phyloP scores from a whole-genome alignment of 352 stramenopile species.

The Pythium grandisporangium region DNA sequence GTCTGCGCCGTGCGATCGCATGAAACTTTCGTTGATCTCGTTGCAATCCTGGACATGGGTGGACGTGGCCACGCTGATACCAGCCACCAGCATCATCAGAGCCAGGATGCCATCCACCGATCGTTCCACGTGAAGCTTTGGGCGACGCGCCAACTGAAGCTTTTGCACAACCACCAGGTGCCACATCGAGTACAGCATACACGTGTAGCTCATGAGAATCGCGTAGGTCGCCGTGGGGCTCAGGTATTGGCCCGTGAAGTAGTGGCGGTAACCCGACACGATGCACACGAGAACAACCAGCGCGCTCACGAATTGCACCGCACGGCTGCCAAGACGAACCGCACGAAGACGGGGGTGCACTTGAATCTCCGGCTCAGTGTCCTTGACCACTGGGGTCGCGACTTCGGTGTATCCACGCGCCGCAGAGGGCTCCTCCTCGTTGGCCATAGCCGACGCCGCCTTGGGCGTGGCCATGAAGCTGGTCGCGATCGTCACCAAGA shows the following conservation, averaged over 20 bases:
- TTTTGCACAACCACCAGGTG: conserved; percentile 28
- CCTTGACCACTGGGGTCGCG: conserved; percentile 17
- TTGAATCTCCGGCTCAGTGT: background rate
- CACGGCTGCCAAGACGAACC: conserved; percentile 16
- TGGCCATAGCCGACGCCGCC: conserved; percentile 14
- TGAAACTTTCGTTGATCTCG: conserved; percentile 18
- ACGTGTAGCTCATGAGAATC: conserved; percentile 32
- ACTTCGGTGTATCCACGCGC: conserved; percentile 14
- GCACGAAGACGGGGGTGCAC: conserved; percentile 20
- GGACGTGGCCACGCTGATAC: conserved; percentile 23
- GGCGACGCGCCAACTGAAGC: conserved; percentile 25
- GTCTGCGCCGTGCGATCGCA: conserved; percentile 15
- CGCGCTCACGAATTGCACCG: conserved; percentile 22
- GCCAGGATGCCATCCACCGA: conserved; percentile 23
- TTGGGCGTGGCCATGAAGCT: conserved; percentile 21
- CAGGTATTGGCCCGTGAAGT: conserved; percentile 36
- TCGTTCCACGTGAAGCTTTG: conserved; percentile 18
- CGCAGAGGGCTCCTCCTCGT: conserved; percentile 17
- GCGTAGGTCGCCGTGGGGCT: conserved; percentile 26
- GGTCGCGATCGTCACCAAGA: conserved; percentile 18
- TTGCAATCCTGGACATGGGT: conserved; percentile 23
- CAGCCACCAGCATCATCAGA: conserved; percentile 18
- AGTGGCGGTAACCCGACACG: conserved; percentile 26
- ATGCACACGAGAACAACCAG: conserved; percentile 19
- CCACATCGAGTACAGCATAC: conserved; percentile 31